Percentiles rank a stretch among this genome's conserved stretches.
Conservation (phyloP, 805 yeast species). For the Sugiyamaella floridensis region DNA sequence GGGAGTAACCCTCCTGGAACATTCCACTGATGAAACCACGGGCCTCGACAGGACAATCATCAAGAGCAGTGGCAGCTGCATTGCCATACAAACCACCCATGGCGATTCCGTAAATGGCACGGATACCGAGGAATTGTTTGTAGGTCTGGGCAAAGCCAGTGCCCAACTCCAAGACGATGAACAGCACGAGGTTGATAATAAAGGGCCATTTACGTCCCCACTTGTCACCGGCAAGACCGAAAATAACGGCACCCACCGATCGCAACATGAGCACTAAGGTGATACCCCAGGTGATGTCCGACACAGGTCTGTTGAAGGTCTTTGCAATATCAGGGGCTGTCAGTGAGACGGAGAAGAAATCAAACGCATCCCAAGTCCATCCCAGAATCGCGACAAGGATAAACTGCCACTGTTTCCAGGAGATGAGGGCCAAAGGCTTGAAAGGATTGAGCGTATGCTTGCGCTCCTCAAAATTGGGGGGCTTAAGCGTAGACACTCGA, state of each 20-base stretch:
- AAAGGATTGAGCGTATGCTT: conserved; percentile 48
- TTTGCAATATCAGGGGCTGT: conserved; percentile 47
- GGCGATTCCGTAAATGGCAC: conserved; percentile 60
- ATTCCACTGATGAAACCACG: conserved; percentile 60
- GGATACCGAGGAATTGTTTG: conserved; percentile 49
- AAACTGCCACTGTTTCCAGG: conserved; percentile 51
- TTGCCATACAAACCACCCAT: conserved; percentile 71
- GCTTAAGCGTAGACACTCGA: conserved; percentile 28
- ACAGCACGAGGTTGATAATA: conserved; percentile 43
- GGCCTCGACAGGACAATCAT: conserved; percentile 53
- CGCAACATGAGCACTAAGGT: conserved; percentile 66
- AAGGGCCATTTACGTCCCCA: conserved; percentile 67
- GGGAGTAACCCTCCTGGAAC: conserved; percentile 75
- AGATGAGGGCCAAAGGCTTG: conserved; percentile 45
- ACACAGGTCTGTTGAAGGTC: conserved; percentile 38
- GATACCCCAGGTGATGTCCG: conserved; percentile 63
- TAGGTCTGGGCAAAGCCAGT: conserved; percentile 59
- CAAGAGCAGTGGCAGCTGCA: conserved; percentile 59
- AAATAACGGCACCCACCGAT: conserved; percentile 61
- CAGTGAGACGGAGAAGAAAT: conserved; percentile 57
- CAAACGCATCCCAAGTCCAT: conserved; percentile 71
- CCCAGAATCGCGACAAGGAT: conserved; percentile 54
- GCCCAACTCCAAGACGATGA: conserved; percentile 54
- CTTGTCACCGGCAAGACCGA: conserved; percentile 56
- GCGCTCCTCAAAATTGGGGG: conserved; percentile 17